These are phyloP conservation scores for Anisodus tanguticus DNA, from an alignment of 257 asterid genomes.

Conservation along the genomic window DNA sequence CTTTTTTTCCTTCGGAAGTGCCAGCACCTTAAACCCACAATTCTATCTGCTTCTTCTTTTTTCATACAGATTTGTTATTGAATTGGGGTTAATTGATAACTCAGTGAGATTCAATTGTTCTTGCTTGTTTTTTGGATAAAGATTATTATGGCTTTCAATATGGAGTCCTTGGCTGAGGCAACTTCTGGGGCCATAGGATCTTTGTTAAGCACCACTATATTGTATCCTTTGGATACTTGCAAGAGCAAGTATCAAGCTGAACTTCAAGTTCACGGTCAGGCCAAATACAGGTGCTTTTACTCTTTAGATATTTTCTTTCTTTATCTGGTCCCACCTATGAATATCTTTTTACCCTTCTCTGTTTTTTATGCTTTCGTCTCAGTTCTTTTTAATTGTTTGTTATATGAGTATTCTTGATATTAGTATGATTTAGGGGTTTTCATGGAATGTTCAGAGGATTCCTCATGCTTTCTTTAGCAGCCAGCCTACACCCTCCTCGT, in stretches of 20 bases:
- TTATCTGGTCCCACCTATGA: neutral
- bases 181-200: constrained; percentile 93
- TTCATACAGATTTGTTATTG: neutral
- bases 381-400: neutral
- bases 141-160: constrained; percentile 36
- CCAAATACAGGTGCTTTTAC: constrained; percentile 65
- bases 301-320: constrained; percentile 9
- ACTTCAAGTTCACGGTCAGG: constrained; percentile 66
- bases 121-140: neutral
- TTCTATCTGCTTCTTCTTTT: neutral
- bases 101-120: neutral
- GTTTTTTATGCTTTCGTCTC: neutral
- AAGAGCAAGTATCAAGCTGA: constrained; percentile 96
- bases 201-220: constrained; percentile 80
- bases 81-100: neutral
- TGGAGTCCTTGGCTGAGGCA: constrained; percentile 89
- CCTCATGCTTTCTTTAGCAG: neutral
- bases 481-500: neutral
- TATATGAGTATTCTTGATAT: neutral
- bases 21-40: neutral
- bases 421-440: neutral
- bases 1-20: neutral
- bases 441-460: neutral
- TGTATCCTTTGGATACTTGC: constrained; percentile 94
- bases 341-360: neutral